Conservation (phyloP, 176 grass and related monocot species). For the Aegilops tauschii region DNA sequence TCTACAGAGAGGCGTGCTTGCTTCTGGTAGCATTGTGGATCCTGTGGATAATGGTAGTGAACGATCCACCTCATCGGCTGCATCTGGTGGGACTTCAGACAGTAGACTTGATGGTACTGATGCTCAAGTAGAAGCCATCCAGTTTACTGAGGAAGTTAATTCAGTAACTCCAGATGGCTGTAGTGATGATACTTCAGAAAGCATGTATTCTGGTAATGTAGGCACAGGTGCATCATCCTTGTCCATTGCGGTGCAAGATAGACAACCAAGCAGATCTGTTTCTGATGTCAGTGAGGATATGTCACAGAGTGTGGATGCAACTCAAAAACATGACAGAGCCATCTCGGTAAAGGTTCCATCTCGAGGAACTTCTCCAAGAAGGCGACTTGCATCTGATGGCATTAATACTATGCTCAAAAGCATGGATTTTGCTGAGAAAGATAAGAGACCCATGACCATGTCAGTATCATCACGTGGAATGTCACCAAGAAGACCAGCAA, state of each 20-base stretch:
- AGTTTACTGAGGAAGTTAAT: constrained; percentile 23
- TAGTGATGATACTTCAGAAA: constrained; percentile 32
- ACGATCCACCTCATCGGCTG: constrained; percentile 11
- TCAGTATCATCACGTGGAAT: constrained; percentile 40
- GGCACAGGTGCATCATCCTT: constrained; percentile 22
- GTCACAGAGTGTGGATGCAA: constrained; percentile 21
- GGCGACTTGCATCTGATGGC: constrained; percentile 40
- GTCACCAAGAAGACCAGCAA: constrained; percentile 49
- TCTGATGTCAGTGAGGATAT: constrained; percentile 20
- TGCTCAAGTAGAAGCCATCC: constrained; percentile 20
- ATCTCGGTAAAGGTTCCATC: constrained; percentile 43
- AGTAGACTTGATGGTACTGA: constrained; percentile 24
- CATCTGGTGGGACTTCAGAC: constrained; percentile 22
- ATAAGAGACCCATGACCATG: constrained; percentile 24
- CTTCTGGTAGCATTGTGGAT: constrained; percentile 1
- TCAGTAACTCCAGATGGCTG: constrained; percentile 8
- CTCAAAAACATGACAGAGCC: constrained; percentile 16
- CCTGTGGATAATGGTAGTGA: background rate
- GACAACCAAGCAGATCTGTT: constrained; percentile 12
- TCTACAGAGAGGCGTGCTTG: background rate
- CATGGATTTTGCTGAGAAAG: constrained; percentile 44
- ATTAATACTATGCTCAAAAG: constrained; percentile 41
- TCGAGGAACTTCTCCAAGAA: constrained; percentile 55
- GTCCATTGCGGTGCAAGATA: constrained; percentile 31
- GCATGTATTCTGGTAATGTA: constrained; percentile 15